A percentile compares a stretch with the other conserved stretches of the same genome.
Evolutionary conservation across 2,329 filamentous ascomycete species (phyloP).

Genomic region (Botryotinia convoluta): DNA sequence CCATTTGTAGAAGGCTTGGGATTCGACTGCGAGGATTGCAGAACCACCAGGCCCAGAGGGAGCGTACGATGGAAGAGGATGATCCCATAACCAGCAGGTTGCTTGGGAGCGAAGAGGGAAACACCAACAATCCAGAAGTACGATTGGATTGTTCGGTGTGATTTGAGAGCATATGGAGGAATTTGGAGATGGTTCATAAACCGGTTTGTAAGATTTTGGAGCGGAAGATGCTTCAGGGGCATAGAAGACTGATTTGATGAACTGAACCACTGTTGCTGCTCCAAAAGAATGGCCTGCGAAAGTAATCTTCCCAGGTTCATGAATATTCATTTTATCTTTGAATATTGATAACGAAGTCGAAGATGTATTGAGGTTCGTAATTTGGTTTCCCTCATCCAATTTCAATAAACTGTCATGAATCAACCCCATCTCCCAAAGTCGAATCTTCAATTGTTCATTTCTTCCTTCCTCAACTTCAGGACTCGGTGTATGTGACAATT

Average conservation of each 20-base stretch:
- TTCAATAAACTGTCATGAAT: constrained; percentile 65
- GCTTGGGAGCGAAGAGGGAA: constrained; percentile 65
- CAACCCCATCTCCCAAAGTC: constrained; percentile 75
- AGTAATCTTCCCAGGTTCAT: constrained; percentile 67
- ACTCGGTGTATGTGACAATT: constrained; percentile 60
- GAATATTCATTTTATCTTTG: constrained; percentile 60
- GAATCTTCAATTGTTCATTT: constrained; percentile 69
- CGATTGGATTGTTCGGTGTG: constrained; percentile 61
- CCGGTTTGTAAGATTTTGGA: constrained; percentile 50
- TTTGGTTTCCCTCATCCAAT: constrained; percentile 55
- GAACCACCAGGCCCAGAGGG: constrained; percentile 53
- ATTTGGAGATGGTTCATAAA: constrained; percentile 57
- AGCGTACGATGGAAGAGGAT: constrained; percentile 68
- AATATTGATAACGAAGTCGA: constrained; percentile 57
- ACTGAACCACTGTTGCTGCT: constrained; percentile 68
- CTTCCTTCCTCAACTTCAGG: constrained; percentile 65
- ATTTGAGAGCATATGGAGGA: constrained; percentile 63
- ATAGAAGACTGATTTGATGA: constrained; percentile 78
- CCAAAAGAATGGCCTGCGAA: constrained; percentile 84
- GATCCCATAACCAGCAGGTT: constrained; percentile 63
- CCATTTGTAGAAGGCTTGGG: constrained; percentile 78
- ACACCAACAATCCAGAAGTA: constrained; percentile 80
- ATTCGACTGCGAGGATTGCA: constrained; percentile 68
- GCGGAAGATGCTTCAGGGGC: constrained; percentile 44
- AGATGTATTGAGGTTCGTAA: constrained; percentile 54